Percentiles rank a stretch among this genome's conserved stretches.
Evolutionary conservation across 495 filamentous ascomycete species (phyloP).

Genomic region (Margaritispora aquatica): DNA sequence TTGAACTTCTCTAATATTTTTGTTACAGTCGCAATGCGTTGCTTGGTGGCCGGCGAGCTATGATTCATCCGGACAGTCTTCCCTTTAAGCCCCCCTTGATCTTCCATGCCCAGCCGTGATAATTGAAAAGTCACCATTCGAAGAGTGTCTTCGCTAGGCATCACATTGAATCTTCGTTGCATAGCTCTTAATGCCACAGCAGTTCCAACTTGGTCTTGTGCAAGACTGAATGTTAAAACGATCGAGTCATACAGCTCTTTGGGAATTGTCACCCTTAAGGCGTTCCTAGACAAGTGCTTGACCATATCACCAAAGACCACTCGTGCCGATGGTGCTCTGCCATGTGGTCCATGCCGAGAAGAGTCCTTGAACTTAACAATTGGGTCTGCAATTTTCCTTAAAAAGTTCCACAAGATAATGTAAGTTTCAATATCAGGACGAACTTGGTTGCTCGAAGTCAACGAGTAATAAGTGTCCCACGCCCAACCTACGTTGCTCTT

Average conservation of each 20-base stretch:
- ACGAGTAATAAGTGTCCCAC: conserved; percentile 47
- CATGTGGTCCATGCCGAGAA: conserved; percentile 28
- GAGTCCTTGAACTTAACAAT: conserved; percentile 19
- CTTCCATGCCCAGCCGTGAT: conserved; percentile 30
- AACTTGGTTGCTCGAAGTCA: conserved; percentile 32
- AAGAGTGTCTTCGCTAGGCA: conserved; percentile 42
- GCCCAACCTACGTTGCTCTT: conserved; percentile 23
- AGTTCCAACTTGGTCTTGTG: conserved; percentile 47
- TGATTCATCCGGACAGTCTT: conserved; percentile 6
- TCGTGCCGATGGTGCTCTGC: conserved; percentile 28
- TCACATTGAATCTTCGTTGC: conserved; percentile 36
- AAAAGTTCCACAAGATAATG: conserved; percentile 53
- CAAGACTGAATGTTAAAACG: conserved; percentile 47
- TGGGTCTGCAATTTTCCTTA: conserved; percentile 44
- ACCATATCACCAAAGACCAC: conserved; percentile 58
- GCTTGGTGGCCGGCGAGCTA: conserved; percentile 8
- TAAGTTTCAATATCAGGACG: conserved; percentile 65
- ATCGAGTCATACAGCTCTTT: conserved; percentile 51
- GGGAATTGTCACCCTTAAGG: conserved; percentile 32
- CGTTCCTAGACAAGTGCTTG: conserved; percentile 18
- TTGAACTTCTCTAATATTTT: conserved; percentile 25
- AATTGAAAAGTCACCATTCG: conserved; percentile 47
- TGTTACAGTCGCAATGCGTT: conserved; percentile 21
- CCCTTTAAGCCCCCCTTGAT: conserved; percentile 1
- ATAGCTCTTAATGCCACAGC: conserved; percentile 46